Conservation (phyloP, 2,329 filamentous ascomycete genomes). For the Juglanconis sp. region DNA sequence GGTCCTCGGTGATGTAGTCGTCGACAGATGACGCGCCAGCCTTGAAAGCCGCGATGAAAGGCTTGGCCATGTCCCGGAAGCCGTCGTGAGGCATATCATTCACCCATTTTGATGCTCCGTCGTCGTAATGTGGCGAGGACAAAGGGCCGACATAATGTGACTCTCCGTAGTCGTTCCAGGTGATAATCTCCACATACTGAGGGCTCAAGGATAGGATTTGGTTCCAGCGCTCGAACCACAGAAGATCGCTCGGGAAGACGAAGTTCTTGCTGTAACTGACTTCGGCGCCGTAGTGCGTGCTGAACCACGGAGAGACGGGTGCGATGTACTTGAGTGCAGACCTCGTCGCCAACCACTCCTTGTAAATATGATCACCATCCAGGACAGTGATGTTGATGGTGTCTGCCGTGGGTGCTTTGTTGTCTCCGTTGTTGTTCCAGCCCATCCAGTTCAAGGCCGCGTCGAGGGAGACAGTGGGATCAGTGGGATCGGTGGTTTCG, state of each 20-base stretch:
- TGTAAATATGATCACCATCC: constrained; percentile 34
- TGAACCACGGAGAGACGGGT: constrained; percentile 20
- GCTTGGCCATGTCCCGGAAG: constrained; percentile 52
- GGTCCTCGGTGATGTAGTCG: constrained; percentile 41
- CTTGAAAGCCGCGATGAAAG: constrained; percentile 53
- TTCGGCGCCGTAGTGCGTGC: constrained; percentile 17
- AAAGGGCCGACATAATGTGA: constrained; percentile 19
- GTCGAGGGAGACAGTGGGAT: constrained; percentile 36
- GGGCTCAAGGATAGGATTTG: constrained; percentile 9
- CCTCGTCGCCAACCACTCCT: constrained; percentile 30
- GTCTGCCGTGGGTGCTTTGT: constrained; percentile 45
- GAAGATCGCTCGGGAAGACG: constrained; percentile 16
- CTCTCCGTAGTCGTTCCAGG: constrained; percentile 20
- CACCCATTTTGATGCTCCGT: constrained; percentile 22
- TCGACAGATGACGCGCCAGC: constrained; percentile 36
- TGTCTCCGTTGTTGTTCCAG: constrained; percentile 44
- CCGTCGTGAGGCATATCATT: constrained; percentile 43
- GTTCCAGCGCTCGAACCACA: constrained; percentile 19
- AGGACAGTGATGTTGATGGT: constrained; percentile 36
- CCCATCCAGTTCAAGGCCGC: constrained; percentile 36
- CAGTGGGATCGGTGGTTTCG: constrained; percentile 31
- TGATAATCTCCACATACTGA: constrained; percentile 17
- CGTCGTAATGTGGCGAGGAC: constrained; percentile 15
- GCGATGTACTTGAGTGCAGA: constrained; percentile 19
- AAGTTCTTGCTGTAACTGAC: constrained; percentile 19